Evolutionary conservation across 2,329 filamentous ascomycete species (phyloP), one percentile per base, ranked within the genome.

Genomic region (Alternaria ethzedia): DNA sequence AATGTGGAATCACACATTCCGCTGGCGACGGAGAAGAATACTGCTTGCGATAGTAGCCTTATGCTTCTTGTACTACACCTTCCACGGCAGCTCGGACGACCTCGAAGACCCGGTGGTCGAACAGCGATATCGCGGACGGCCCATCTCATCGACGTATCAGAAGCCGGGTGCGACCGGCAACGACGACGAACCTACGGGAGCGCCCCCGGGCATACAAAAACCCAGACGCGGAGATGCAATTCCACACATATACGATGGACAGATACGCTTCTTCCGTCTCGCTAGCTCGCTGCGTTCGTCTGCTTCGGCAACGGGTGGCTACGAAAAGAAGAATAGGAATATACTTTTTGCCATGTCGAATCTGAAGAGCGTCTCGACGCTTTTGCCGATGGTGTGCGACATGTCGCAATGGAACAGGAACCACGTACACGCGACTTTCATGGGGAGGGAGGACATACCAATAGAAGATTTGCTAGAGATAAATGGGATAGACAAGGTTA

Each of bases 361-460:
- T 64, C 80, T 96, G 54, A 87, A 87, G 77, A 96, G 92, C 75
- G 88, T 89, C 15, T 86, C 92, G 0, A 86, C 87, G 30, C 78
- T 97, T 57, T 82, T 97, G 30, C 93, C 94, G 0, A 84, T 97
- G 75, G 93, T 94, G 6, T 98, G 96, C 79, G 88, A 92, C 71
- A 97, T 97, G 94, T 90, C 89, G 7, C 79, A 79, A 21, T 86
- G 89, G 78, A 85, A 87, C 59, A 84, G 86, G 62, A 97, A 89
- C 73, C 86, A 89, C 66, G 93, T 97, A 9, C 95, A 98, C 77
- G 90, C 97, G 75, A 90, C 88, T 0, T 81, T 98, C 5, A 86
- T 96, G 81, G 91, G 94, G 54, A 86, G 90, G 63, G 90, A 89
- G 63, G 86, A 90, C 12, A 86, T 97, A 54, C 82, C 87, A 0